Evolutionary conservation across 2,329 filamentous ascomycete species (phyloP).

Genomic region (Curvularia lunata): DNA sequence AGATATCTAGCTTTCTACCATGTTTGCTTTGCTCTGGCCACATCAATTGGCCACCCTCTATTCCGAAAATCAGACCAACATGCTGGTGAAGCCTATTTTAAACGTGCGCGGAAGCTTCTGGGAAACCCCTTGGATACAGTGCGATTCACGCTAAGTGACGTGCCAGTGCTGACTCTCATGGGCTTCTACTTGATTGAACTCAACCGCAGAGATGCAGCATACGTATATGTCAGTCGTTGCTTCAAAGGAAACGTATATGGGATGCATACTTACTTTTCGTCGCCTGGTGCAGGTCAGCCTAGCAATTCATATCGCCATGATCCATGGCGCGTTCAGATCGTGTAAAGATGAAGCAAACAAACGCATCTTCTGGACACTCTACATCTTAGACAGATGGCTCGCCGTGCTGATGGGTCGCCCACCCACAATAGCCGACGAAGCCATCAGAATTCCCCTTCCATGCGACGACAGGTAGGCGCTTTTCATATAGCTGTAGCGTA

Average conservation of each 20-base stretch:
- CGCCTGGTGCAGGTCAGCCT: slow-evolving; percentile 13
- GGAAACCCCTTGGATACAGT: slow-evolving; percentile 37
- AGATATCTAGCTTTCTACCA: slow-evolving; percentile 35
- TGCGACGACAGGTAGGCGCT: slow-evolving; percentile 28
- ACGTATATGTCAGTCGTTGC: slow-evolving; percentile 30
- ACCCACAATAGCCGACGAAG: slow-evolving; percentile 34
- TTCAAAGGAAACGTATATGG: background rate
- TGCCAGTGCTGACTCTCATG: slow-evolving; percentile 36
- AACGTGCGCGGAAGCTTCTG: slow-evolving; percentile 32
- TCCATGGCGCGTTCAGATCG: slow-evolving; percentile 32
- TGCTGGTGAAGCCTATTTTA: slow-evolving; percentile 35
- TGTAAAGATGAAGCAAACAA: slow-evolving; percentile 29
- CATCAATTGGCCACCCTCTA: slow-evolving; percentile 23
- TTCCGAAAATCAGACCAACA: slow-evolving; percentile 24
- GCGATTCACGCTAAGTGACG: slow-evolving; percentile 33
- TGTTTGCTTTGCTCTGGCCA: slow-evolving; percentile 35
- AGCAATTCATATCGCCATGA: slow-evolving; percentile 35
- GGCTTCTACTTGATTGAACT: slow-evolving; percentile 38
- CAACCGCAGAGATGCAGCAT: slow-evolving; percentile 38
- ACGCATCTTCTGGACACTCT: slow-evolving; percentile 35
- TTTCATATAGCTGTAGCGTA: background rate
- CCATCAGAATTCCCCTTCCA: slow-evolving; percentile 34
- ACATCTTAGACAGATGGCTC: slow-evolving; percentile 38
- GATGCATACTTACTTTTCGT: background rate
- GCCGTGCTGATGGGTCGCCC: slow-evolving; percentile 37